Percentiles rank a stretch among this genome's conserved stretches.
Conservation (phyloP, 2,329 filamentous ascomycete genomes). For the Fusarium sp. region DNA sequence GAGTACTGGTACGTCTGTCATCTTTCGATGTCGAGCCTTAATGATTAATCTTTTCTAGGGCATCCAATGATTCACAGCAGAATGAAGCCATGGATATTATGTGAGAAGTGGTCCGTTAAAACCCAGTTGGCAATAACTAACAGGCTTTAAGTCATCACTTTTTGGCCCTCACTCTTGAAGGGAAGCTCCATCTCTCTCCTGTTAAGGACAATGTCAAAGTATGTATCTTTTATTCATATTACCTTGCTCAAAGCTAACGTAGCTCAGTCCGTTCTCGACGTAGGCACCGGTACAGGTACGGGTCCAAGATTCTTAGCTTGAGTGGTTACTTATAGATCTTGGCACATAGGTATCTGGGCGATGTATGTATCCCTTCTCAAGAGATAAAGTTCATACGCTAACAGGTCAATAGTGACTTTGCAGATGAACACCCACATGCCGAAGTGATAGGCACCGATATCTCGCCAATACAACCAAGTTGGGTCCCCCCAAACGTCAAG, state of each 20-base stretch:
- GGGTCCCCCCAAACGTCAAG: conserved; percentile 23
- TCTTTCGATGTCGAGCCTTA: fast-evolving
- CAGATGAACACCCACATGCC: conserved; percentile 19
- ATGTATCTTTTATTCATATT: fast-evolving
- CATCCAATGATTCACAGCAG: conserved; percentile 36
- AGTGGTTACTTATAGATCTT: not conserved
- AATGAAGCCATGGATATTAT: conserved; percentile 39
- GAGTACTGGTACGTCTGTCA: conserved; percentile 10
- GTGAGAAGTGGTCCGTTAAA: not conserved
- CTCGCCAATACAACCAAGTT: conserved; percentile 25
- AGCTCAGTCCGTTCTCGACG: conserved; percentile 19
- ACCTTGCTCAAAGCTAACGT: not conserved
- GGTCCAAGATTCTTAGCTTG: fast-evolving
- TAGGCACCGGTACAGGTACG: conserved; percentile 39
- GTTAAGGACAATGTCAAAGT: conserved; percentile 24
- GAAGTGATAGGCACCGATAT: conserved; percentile 32
- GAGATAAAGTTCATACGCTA: fast-evolving
- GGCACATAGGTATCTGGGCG: conserved; percentile 15
- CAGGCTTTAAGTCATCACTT: conserved; percentile 23
- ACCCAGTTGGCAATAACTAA: not conserved
- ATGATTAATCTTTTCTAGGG: not conserved
- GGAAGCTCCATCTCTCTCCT: conserved; percentile 25
- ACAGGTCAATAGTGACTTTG: conserved; percentile 19
- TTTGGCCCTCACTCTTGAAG: conserved; percentile 15
- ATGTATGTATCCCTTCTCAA: not conserved